Percentiles rank a stretch among this genome's conserved stretches.
phyloP scores from a whole-genome alignment of 1,139 yeast genomes.

The Sugiyamaella grinbergsii region DNA sequence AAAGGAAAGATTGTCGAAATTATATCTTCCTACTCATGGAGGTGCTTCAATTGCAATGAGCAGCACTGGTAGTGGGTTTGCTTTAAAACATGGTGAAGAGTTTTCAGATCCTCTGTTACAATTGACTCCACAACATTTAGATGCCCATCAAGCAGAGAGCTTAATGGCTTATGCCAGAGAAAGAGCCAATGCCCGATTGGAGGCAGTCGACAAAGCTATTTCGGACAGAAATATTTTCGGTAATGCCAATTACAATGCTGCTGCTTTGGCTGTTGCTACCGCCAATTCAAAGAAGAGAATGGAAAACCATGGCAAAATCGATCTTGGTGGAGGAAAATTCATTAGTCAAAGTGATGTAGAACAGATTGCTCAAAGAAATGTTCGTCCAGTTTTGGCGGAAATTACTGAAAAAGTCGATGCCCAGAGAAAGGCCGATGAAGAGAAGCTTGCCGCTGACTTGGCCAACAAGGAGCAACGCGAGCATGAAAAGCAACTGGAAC shows the following conservation, averaged over 20 bases:
- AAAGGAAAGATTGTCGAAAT: slow-evolving; percentile 36
- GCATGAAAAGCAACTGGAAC: slow-evolving; percentile 33
- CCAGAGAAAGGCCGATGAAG: slow-evolving; percentile 71
- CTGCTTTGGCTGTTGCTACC: slow-evolving; percentile 68
- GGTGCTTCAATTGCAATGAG: slow-evolving; percentile 35
- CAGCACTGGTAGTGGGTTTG: slow-evolving; percentile 32
- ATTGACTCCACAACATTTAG: slow-evolving; percentile 31
- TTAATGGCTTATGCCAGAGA: slow-evolving; percentile 43
- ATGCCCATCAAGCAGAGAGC: slow-evolving; percentile 23
- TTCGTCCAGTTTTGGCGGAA: slow-evolving; percentile 81
- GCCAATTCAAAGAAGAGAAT: slow-evolving; percentile 56
- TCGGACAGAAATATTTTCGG: slow-evolving; percentile 42
- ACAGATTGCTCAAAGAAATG: slow-evolving; percentile 77
- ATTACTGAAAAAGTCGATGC: slow-evolving; percentile 68
- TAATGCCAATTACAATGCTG: slow-evolving; percentile 42
- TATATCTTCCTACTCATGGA: slow-evolving; percentile 35
- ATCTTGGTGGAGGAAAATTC: slow-evolving; percentile 87
- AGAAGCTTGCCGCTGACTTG: slow-evolving; percentile 55
- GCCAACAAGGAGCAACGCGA: slow-evolving; percentile 34
- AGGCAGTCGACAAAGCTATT: slow-evolving; percentile 46
- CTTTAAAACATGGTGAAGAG: slow-evolving; percentile 24
- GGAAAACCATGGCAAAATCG: slow-evolving; percentile 58
- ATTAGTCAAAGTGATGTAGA: slow-evolving; percentile 77
- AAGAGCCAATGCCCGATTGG: slow-evolving; percentile 40
- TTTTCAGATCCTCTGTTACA: slow-evolving; percentile 28